These are phyloP conservation scores for Lichtheimia ornata DNA, from an alignment of 371 early-diverging fungal genomes.

Conservation along the genomic window DNA sequence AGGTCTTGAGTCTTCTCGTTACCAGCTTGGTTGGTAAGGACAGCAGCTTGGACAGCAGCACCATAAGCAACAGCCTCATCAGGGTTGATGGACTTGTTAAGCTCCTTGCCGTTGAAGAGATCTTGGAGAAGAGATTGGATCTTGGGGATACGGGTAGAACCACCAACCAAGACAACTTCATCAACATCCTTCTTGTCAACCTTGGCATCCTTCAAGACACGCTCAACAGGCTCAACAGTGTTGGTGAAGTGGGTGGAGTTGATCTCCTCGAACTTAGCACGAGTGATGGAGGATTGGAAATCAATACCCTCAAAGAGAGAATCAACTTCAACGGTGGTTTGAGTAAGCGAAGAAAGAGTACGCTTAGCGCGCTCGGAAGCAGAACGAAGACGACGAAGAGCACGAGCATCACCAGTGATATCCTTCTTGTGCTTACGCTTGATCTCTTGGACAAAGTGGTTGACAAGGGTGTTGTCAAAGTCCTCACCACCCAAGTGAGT, in stretches of 20 bases:
- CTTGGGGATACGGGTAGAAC: slow-evolving; percentile 99
- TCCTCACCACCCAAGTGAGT: slow-evolving; percentile 99
- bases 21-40: slow-evolving; percentile 74
- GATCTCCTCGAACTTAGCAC: slow-evolving; percentile 94
- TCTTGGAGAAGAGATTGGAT: slow-evolving; percentile 96
- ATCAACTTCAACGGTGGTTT: slow-evolving; percentile 88
- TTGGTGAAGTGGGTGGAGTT: slow-evolving; percentile 81
- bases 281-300: slow-evolving; percentile 87
- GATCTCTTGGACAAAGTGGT: slow-evolving; percentile 81
- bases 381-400: slow-evolving; percentile 89
- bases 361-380: slow-evolving; percentile 97
- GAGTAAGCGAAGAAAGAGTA: slow-evolving; percentile 84
- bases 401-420: slow-evolving; percentile 81
- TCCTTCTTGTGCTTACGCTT: slow-evolving; percentile 83
- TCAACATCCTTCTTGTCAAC: slow-evolving; percentile 89
- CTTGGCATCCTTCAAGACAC: slow-evolving; percentile 90
- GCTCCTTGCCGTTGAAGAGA: slow-evolving; percentile 86
- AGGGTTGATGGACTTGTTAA: slow-evolving; percentile 90
- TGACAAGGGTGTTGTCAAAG: slow-evolving; percentile 89
- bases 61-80: slow-evolving; percentile 97
- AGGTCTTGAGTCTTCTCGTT: slow-evolving; percentile 77
- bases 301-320: slow-evolving; percentile 88
- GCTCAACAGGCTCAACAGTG: slow-evolving; percentile 81
- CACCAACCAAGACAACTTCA: slow-evolving; percentile 98
- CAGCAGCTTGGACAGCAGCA: slow-evolving; percentile 92